These are phyloP conservation scores for Triadica sebifera DNA, from an alignment of 345 rosid species.

Conservation along the genomic window DNA sequence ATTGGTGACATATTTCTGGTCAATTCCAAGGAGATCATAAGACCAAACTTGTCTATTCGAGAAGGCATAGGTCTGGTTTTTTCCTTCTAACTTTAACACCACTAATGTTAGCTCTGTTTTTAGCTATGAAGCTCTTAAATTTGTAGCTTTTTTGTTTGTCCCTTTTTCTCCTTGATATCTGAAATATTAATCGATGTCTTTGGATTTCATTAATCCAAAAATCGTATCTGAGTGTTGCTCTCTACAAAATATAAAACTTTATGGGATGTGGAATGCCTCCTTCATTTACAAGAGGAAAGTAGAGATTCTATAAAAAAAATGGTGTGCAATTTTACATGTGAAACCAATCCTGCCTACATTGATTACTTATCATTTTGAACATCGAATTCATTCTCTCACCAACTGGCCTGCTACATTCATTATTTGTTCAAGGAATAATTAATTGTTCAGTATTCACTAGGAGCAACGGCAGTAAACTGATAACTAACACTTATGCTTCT, in stretches of 20 bases:
- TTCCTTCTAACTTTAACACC: conserved; percentile 3
- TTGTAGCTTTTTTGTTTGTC: neutral
- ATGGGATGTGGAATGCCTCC: neutral
- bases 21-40: conserved; percentile 70
- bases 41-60: conserved; percentile 81
- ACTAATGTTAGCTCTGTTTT: neutral
- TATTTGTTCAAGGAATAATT: neutral
- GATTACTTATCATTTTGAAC: neutral
- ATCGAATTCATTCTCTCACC: neutral
- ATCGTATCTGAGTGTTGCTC: neutral
- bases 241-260: neutral
- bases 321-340: neutral
- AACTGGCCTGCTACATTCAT: neutral
- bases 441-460: neutral
- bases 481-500: neutral
- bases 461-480: neutral
- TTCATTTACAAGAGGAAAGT: neutral
- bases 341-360: neutral
- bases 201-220: neutral
- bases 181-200: conserved; percentile 1
- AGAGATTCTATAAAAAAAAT: neutral
- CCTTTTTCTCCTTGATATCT: neutral
- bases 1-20: conserved; percentile 82
- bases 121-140: conserved; percentile 7
- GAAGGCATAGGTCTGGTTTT: conserved; percentile 75